A percentile compares a stretch with the other conserved stretches of the same genome.
Evolutionary conservation across 1,284 basidiomycete genomes (phyloP).

Genomic region (Cryptococcus amylolentus): DNA sequence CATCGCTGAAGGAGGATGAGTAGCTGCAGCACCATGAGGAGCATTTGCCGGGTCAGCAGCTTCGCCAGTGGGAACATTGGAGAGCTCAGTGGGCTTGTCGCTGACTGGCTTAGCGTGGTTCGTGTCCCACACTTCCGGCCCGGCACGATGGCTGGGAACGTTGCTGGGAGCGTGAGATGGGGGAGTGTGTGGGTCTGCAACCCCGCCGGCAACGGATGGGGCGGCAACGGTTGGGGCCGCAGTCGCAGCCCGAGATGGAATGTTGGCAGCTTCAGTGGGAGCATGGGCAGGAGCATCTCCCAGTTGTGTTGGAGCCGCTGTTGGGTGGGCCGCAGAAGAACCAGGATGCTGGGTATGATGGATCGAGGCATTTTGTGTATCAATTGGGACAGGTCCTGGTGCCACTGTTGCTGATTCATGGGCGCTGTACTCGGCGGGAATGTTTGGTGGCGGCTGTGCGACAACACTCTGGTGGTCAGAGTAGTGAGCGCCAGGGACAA

Average conservation of each 20-base stretch:
- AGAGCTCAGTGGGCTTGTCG: slow-evolving; percentile 2
- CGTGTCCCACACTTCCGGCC: slow-evolving; percentile 29
- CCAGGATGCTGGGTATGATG: slow-evolving; percentile 9
- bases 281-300: no score
- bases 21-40: slow-evolving; percentile 1
- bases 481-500: slow-evolving; percentile 9
- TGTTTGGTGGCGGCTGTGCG: slow-evolving; percentile 5
- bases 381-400: slow-evolving; percentile 7
- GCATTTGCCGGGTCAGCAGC: slow-evolving; percentile 1
- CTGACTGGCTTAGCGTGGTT: slow-evolving; percentile 27
- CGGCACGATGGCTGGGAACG: slow-evolving; percentile 9
- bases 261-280: no score
- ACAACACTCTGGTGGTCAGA: slow-evolving; percentile 17
- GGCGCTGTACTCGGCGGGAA: slow-evolving; percentile 6
- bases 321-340: slow-evolving; percentile 6
- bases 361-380: slow-evolving; percentile 10
- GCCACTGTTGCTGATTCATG: slow-evolving; percentile 8
- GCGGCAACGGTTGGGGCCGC: not conserved
- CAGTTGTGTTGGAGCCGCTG: not conserved
- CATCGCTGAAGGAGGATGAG: not conserved
- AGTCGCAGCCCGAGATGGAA: no score
- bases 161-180: slow-evolving; percentile 3
- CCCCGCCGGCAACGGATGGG: not conserved
- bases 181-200: not conserved
- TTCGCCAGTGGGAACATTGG: slow-evolving; percentile 7